Percentiles rank a stretch among this genome's conserved stretches.
phyloP scores from a whole-genome alignment of 805 yeast species.

The Ogataea ramenticola region DNA sequence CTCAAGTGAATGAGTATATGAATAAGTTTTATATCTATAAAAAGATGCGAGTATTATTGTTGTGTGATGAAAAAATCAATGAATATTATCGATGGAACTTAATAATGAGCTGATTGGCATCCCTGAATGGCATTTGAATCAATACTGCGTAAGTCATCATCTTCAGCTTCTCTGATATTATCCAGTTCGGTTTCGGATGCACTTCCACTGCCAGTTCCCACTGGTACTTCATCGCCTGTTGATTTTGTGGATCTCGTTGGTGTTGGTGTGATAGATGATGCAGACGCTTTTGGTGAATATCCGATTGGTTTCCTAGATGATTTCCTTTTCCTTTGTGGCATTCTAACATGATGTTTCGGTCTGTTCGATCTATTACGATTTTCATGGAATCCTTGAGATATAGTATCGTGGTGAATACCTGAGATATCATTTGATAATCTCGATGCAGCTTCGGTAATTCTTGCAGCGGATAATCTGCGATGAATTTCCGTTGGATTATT shows the following conservation, averaged over 20 bases:
- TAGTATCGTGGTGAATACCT: slow-evolving; percentile 28
- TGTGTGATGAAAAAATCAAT: too few relatives aligned
- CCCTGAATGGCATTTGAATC: neutral
- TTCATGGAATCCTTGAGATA: slow-evolving; percentile 7
- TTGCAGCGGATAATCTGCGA: slow-evolving; percentile 27
- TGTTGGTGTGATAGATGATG: neutral
- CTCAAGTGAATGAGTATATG: too few relatives aligned
- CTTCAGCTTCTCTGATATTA: neutral
- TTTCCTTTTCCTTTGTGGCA: neutral
- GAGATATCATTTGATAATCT: slow-evolving; percentile 37
- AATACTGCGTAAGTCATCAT: neutral
- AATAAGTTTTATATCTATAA: too few relatives aligned
- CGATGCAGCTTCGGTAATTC: slow-evolving; percentile 35
- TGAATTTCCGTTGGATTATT: slow-evolving; percentile 23
- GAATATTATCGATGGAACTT: too few relatives aligned
- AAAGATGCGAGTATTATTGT: too few relatives aligned
- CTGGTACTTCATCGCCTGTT: neutral
- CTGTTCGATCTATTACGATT: neutral
- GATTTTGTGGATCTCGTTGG: neutral
- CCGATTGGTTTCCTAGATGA: neutral
- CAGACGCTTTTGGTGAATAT: neutral
- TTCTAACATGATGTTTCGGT: neutral
- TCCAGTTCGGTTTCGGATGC: neutral
- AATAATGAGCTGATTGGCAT: neutral
- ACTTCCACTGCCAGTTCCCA: neutral